These are phyloP conservation scores for Crataegus laevigata DNA, from an alignment of 306 rosid genomes.

Conservation along the genomic window DNA sequence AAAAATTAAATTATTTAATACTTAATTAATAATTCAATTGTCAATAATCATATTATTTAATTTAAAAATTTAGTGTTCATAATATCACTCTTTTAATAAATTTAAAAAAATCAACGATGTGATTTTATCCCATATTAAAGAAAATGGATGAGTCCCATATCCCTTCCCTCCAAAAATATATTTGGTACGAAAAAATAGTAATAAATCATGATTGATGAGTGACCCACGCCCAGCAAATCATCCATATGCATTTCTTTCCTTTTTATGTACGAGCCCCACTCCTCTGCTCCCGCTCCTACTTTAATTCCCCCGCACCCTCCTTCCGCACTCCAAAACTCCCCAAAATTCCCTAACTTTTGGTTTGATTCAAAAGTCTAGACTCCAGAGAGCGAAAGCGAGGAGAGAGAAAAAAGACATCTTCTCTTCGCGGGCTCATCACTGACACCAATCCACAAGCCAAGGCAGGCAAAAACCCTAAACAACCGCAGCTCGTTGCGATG, in stretches of 20 bases:
- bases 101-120: no score
- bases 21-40: no score
- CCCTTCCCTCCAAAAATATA: background rate
- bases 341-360: background rate
- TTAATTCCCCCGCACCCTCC: background rate
- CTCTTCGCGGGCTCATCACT: background rate
- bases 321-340: background rate
- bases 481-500: slow-evolving; percentile 17
- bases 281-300: background rate
- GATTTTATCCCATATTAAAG: no score
- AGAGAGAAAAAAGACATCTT: background rate
- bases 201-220: background rate
- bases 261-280: background rate
- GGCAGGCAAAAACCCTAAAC: background rate
- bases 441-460: background rate
- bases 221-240: background rate
- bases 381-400: background rate
- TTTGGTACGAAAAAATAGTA: background rate
- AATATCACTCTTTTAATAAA: no score
- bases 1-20: no score
- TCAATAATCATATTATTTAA: no score
- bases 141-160: background rate
- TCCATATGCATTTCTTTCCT: background rate
- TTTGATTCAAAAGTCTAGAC: background rate
- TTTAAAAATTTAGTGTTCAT: no score